phyloP scores from a whole-genome alignment of 148 eudicot species.

The Camellia japonica region DNA sequence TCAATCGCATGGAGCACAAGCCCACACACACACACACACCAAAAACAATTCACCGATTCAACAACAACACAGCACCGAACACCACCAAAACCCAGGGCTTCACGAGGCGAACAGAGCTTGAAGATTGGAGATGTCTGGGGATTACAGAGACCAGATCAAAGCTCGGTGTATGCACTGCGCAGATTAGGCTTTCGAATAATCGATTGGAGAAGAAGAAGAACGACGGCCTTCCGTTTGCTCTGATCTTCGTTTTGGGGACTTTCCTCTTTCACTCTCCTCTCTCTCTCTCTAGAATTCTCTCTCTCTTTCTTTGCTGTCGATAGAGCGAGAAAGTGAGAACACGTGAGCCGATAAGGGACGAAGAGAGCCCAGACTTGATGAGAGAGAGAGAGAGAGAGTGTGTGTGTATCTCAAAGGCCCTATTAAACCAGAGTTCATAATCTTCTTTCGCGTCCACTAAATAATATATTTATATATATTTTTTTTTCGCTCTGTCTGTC shows the following conservation, averaged over 20 bases:
- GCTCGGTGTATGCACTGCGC: background rate
- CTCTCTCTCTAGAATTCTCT: slow-evolving; percentile 10
- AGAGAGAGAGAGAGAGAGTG: background rate
- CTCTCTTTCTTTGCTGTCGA: background rate
- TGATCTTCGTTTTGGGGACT: background rate
- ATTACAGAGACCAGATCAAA: background rate
- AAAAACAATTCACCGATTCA: too few species aligned
- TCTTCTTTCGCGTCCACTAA: slow-evolving; percentile 17
- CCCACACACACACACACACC: background rate
- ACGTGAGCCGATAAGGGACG: background rate
- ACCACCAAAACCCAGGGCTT: background rate
- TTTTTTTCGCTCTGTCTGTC: too few species aligned
- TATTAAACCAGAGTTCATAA: slow-evolving; percentile 8
- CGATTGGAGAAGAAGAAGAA: too few species aligned
- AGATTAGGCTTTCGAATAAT: background rate
- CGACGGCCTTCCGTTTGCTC: background rate
- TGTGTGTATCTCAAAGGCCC: slow-evolving; percentile 15
- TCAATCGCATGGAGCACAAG: slow-evolving; percentile 24
- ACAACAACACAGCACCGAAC: too few species aligned
- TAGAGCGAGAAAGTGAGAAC: slow-evolving; percentile 6
- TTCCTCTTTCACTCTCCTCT: background rate
- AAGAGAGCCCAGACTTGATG: background rate
- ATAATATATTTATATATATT: too few species aligned
- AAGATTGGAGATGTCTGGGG: slow-evolving; percentile 1
- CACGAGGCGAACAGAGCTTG: background rate